Conservation (phyloP, 148 eudicot species). For the Selenicereus undatus region DNA sequence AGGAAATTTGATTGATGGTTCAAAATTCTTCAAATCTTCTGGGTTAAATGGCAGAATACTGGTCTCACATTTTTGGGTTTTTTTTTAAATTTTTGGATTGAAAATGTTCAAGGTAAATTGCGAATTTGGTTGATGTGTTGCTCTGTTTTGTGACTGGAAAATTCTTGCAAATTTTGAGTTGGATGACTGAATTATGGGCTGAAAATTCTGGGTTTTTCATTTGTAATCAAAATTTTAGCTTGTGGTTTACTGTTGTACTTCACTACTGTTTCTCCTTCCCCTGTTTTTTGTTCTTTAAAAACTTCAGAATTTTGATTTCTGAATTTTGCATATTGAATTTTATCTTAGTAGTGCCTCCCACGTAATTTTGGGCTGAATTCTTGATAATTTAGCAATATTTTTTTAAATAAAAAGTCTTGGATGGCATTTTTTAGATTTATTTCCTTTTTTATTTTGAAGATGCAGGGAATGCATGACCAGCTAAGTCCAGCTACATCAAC, state of each 20-base stretch:
- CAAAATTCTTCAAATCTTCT: no score
- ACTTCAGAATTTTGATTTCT: not conserved
- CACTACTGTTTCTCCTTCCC: not conserved
- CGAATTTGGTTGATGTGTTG: not conserved
- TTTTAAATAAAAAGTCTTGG: not conserved
- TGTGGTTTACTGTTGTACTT: no score
- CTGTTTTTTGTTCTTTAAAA: not conserved
- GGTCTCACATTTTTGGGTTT: no score
- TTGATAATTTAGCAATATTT: conserved; percentile 1
- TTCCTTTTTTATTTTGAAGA: not conserved
- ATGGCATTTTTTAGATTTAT: not conserved
- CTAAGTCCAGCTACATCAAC: conserved; percentile 22
- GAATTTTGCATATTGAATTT: not conserved
- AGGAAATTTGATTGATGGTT: not conserved
- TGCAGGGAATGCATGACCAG: conserved; percentile 14
- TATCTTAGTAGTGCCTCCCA: conserved; percentile 16
- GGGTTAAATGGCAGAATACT: no score
- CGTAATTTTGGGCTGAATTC: not conserved
- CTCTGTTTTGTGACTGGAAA: conserved; percentile 3
- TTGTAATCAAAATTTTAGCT: not conserved
- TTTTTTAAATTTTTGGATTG: no score
- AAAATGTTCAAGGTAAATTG: not conserved
- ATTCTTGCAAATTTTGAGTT: not conserved
- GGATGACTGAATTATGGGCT: not conserved
- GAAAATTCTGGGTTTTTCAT: not conserved